Evolutionary conservation across 768 basidiomycete species (phyloP), one percentile per base, ranked within the genome.

Genomic region (Podaxis sp.): DNA sequence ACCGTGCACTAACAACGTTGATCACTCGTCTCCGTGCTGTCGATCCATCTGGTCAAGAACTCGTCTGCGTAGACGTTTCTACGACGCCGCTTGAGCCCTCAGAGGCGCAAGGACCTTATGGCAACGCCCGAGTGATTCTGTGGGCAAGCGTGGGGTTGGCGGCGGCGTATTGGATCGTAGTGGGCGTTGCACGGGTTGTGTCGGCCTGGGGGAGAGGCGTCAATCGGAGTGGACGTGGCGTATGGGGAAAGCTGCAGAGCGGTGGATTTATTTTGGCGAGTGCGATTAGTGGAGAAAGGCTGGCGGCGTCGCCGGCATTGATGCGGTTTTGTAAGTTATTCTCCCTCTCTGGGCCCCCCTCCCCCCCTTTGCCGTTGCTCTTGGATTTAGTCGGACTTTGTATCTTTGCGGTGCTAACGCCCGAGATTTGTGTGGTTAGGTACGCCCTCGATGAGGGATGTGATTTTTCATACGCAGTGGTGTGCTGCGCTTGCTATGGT

Each of bases 391-490:
- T 26, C 37, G 33, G n/a, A n/a, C 30, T 36, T 64, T 30, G 36
- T 37, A 38, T 55, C 53, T 41, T 56, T 24, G 59, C 65, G 7
- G 30, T 33, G 38, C 64, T 67, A 56, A 64, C 65, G 44, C 20
- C 44, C 20, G 44, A 20, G 44, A 33, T 33, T 33, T 20, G 49
- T 52, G 22, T 15, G 30, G 63, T 2, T 65, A 95, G 95, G 90
- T 67, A 96, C 97, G 0, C 96, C 97, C 2, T 93, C 94, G 5
- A 77, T 96, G 76, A 82, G 95, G 58, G 97, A 99, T 73, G 83
- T 99, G 56, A 84, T 98, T 55, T 91, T 94, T 73, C 94, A 96
- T 69, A 91, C 95, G 0, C 95, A 97, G 67, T 98, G 92, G 90
- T 93, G 90, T 72, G 84, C 93, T 44, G 84, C 89, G 36, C 79